Base-by-base conservation (phyloP, 345 rosid genomes). In the Isatis tinctoria region DNA sequence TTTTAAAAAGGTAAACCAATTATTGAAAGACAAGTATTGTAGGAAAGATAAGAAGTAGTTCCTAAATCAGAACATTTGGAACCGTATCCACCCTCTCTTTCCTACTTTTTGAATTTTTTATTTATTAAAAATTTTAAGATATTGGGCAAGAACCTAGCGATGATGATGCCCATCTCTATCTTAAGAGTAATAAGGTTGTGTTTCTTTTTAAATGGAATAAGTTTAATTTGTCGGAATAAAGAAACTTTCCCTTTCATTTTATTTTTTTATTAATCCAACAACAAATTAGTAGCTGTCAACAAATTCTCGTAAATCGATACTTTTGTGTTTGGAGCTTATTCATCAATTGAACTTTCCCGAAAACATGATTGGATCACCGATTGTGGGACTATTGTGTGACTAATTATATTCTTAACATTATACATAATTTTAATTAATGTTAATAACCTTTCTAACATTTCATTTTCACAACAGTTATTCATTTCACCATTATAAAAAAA, bases 151-250 rank as follows among this genome's bases (percentile, higher is more conserved):
- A n/a, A n/a, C n/a, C n/a, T n/a, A n/a, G n/a, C n/a, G n/a, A n/a
- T n/a, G n/a, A n/a, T n/a, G n/a, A n/a, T n/a, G n/a, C n/a, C 61
- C 8, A 58, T 52, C 65, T 69, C 39, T 61, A 16, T 68, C 57
- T 69, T 32, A 36, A 36, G 44, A 43, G 16, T 60, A 5, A 1
- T 3, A 67, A 56, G 49, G 72, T 68, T 48, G 62, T n/a, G 78
- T 59, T 49, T 68, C 18, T 53, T 54, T 53, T 30, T 44, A 60
- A 37, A 67, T 16, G 39, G 33, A 48, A 8, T 60, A 35, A 24
- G 53, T 1, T 1, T 54, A 65, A 30, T 43, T 73, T 61, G 2
- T 49, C 2, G 7, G 24, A 22, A 22, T 18, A 41, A 28, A 8
- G 39, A 61, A 72, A 5, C 11, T 17, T 2, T 8, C 0, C 26